Conservation (phyloP, 345 rosid species). For the Gossypium arboreum region DNA sequence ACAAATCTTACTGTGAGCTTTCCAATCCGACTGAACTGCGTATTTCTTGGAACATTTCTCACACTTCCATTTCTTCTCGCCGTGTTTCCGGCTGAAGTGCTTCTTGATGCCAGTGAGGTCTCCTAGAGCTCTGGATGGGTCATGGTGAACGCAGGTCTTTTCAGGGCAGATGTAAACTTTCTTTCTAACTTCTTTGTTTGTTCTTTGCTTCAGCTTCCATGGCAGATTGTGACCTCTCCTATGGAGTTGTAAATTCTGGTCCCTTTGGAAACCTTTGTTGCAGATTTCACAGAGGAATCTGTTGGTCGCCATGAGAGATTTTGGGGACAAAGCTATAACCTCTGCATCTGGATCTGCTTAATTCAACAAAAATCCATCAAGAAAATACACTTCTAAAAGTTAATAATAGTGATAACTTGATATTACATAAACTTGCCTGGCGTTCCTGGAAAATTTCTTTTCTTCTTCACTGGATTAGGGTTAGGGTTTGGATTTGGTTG, state of each 20-base stretch:
- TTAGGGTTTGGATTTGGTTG: slow-evolving; percentile 43
- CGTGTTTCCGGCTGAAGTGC: slow-evolving; percentile 17
- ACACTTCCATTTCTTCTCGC: slow-evolving; percentile 26
- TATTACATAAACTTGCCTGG: slow-evolving; percentile 14
- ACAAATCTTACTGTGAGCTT: slow-evolving; percentile 86
- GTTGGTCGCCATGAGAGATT: slow-evolving; percentile 71
- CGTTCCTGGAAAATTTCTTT: slow-evolving; percentile 23
- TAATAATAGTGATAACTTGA: neutral
- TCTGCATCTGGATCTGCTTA: slow-evolving; percentile 75
- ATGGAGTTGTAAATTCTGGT: slow-evolving; percentile 84
- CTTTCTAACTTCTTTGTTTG: slow-evolving; percentile 48
- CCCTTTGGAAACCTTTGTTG: slow-evolving; percentile 87
- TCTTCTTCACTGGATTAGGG: slow-evolving; percentile 41
- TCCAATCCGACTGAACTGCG: slow-evolving; percentile 92
- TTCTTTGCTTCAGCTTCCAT: slow-evolving; percentile 88
- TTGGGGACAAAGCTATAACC: slow-evolving; percentile 84
- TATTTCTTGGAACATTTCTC: slow-evolving; percentile 82
- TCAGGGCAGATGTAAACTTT: slow-evolving; percentile 43
- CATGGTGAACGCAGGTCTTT: slow-evolving; percentile 18
- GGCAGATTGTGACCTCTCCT: slow-evolving; percentile 87
- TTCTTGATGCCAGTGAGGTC: slow-evolving; percentile 22
- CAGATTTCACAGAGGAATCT: slow-evolving; percentile 86
- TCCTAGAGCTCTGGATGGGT: slow-evolving; percentile 17
- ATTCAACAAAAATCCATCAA: slow-evolving; percentile 5
- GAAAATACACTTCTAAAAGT: neutral